Conservation (phyloP, 2,329 filamentous ascomycete genomes). For the Arthrobotrys megalospora region DNA sequence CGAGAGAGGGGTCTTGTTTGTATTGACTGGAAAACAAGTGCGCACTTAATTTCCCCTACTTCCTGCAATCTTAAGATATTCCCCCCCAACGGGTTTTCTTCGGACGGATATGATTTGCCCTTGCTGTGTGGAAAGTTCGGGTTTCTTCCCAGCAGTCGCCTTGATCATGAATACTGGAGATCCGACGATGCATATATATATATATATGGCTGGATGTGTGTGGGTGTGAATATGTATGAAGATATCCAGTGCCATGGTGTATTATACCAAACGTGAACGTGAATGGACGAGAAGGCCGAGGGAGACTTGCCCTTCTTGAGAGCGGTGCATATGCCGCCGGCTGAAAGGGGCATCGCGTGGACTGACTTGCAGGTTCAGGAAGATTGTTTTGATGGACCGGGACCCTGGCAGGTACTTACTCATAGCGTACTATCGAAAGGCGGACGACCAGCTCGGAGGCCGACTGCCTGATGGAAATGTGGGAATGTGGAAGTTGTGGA, state of each 20-base stretch:
- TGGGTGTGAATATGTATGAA: not conserved
- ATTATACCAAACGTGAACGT: constrained; percentile 20
- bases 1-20: constrained; percentile 22
- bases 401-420: constrained; percentile 19
- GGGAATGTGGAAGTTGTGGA: constrained; percentile 33
- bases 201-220: constrained; percentile 4
- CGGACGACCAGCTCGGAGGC: constrained; percentile 40
- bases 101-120: constrained; percentile 48
- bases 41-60: constrained; percentile 58
- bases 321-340: constrained; percentile 25
- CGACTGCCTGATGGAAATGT: constrained; percentile 27
- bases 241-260: constrained; percentile 19
- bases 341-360: constrained; percentile 39
- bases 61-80: constrained; percentile 58
- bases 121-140: constrained; percentile 20
- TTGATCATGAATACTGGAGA: constrained; percentile 20
- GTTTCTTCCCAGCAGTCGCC: constrained; percentile 32
- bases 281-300: constrained; percentile 21
- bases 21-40: constrained; percentile 52
- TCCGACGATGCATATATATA: not conserved
- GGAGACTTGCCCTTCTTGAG: constrained; percentile 29
- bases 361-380: constrained; percentile 49
- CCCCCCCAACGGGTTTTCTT: constrained; percentile 37
- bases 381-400: constrained; percentile 58
- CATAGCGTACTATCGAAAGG: constrained; percentile 1